A percentile compares a stretch with the other conserved stretches of the same genome.
phyloP scores from a whole-genome alignment of 148 eudicot genomes.

The Nepenthes gracilis region DNA sequence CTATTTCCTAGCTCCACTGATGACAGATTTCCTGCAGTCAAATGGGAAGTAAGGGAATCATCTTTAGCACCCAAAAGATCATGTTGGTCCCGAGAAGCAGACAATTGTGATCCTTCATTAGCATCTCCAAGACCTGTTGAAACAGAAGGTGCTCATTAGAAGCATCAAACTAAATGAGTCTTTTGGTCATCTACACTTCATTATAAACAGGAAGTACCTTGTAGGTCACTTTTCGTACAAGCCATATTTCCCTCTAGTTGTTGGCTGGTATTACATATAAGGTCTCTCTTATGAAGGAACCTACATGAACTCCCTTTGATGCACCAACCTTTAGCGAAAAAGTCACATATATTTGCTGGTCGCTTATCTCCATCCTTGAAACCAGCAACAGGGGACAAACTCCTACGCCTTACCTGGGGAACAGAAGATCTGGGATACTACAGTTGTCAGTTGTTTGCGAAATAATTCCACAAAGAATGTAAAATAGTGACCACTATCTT shows the following conservation, averaged over 20 bases:
- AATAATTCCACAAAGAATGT: slow-evolving; percentile 10
- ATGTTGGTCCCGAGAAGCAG: slow-evolving; percentile 13
- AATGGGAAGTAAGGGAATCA: slow-evolving; percentile 13
- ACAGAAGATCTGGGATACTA: slow-evolving; percentile 40
- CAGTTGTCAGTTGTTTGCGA: slow-evolving; percentile 1
- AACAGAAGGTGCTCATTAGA: slow-evolving; percentile 24
- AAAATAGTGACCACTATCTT: slow-evolving; percentile 4
- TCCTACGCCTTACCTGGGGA: slow-evolving; percentile 47
- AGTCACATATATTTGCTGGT: slow-evolving; percentile 50
- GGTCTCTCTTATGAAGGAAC: slow-evolving; percentile 56
- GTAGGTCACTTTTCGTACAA: slow-evolving; percentile 20
- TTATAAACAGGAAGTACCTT: slow-evolving; percentile 25
- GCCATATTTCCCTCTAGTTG: slow-evolving; percentile 23
- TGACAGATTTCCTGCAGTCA: slow-evolving; percentile 10
- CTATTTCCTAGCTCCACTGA: slow-evolving; percentile 16
- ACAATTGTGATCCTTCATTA: slow-evolving; percentile 17
- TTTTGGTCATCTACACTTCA: slow-evolving; percentile 11
- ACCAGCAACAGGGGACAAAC: slow-evolving; percentile 33
- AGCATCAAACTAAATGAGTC: slow-evolving; percentile 11
- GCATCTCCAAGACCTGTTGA: slow-evolving; percentile 36
- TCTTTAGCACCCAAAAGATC: slow-evolving; percentile 8
- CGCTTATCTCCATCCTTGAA: slow-evolving; percentile 36
- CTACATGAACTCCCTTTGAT: slow-evolving; percentile 77
- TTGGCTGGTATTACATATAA: slow-evolving; percentile 17
- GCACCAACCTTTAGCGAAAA: slow-evolving; percentile 82